Conservation (phyloP, 2,329 filamentous ascomycete genomes). For the Paramyrothecium roridum region DNA sequence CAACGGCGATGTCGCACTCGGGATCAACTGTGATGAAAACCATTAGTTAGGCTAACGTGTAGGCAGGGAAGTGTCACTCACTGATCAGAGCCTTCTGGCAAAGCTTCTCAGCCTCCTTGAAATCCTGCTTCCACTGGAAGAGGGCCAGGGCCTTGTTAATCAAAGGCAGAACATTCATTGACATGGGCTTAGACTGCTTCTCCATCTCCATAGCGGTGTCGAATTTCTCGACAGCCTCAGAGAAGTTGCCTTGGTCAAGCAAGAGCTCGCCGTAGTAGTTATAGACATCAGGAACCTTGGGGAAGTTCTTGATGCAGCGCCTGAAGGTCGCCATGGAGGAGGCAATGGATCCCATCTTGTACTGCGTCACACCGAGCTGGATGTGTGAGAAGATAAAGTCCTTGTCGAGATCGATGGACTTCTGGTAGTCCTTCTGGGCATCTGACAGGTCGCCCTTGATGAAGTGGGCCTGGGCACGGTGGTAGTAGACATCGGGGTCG, state of each 20-base stretch:
- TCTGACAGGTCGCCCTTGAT: constrained; percentile 92
- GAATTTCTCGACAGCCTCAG: constrained; percentile 96
- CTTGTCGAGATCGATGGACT: constrained; percentile 93
- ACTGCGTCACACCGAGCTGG: constrained; percentile 97
- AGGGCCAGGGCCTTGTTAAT: constrained; percentile 98
- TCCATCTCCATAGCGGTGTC: constrained; percentile 99
- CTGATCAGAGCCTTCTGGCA: constrained; percentile 97
- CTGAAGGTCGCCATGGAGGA: constrained; percentile 99
- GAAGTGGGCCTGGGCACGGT: constrained; percentile 96
- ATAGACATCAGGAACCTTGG: constrained; percentile 94
- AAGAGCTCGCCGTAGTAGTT: constrained; percentile 99
- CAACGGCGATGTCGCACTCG: constrained; percentile 97
- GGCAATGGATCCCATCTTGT: constrained; percentile 98
- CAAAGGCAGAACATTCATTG: constrained; percentile 94
- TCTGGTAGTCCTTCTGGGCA: constrained; percentile 97
- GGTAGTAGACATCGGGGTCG: constrained; percentile 98
- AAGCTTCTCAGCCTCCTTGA: constrained; percentile 87
- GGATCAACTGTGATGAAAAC: constrained; percentile 69
- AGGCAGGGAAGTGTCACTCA: constrained; percentile 45
- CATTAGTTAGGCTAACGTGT: constrained; percentile 27
- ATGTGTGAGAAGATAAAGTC: constrained; percentile 99
- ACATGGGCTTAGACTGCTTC: constrained; percentile 87
- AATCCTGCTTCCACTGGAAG: constrained; percentile 99
- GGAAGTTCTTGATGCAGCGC: constrained; percentile 97
- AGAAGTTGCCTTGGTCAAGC: constrained; percentile 92